phyloP scores from a whole-genome alignment of 2,329 filamentous ascomycete species.

The Botrytis hyacinthi region DNA sequence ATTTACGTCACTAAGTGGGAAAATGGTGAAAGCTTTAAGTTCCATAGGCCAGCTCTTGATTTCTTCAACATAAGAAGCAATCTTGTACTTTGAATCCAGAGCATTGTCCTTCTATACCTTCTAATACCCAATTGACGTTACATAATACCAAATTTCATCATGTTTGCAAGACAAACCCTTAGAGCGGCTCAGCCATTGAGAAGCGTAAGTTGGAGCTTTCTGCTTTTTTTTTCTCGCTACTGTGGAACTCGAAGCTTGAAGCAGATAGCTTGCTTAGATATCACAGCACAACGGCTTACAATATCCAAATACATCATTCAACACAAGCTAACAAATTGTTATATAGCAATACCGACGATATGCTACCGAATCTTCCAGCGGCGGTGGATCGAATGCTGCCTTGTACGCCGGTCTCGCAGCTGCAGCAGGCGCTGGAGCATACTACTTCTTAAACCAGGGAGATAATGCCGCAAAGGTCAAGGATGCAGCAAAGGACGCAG shows the following conservation, averaged over 20 bases:
- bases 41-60: not conserved
- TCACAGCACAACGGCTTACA: not conserved
- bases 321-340: constrained; percentile 16
- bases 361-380: constrained; percentile 57
- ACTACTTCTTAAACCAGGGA: constrained; percentile 49
- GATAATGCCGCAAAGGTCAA: constrained; percentile 53
- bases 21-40: constrained; percentile 11
- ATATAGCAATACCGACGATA: constrained; percentile 66
- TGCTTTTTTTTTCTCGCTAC: not conserved
- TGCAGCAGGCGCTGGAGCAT: constrained; percentile 54
- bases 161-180: constrained; percentile 67
- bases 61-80: not conserved
- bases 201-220: constrained; percentile 50
- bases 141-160: constrained; percentile 38
- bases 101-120: not conserved
- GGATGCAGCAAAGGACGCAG: constrained; percentile 55
- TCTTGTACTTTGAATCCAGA: not conserved
- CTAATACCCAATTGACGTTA: not conserved
- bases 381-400: constrained; percentile 55
- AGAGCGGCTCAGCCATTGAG: constrained; percentile 63
- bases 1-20: constrained; percentile 11
- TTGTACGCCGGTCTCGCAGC: constrained; percentile 61
- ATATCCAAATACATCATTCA: not conserved
- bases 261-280: not conserved
- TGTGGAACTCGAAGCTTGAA: not conserved